Base-by-base conservation (phyloP, 306 rosid genomes). In the Prunus padus region DNA sequence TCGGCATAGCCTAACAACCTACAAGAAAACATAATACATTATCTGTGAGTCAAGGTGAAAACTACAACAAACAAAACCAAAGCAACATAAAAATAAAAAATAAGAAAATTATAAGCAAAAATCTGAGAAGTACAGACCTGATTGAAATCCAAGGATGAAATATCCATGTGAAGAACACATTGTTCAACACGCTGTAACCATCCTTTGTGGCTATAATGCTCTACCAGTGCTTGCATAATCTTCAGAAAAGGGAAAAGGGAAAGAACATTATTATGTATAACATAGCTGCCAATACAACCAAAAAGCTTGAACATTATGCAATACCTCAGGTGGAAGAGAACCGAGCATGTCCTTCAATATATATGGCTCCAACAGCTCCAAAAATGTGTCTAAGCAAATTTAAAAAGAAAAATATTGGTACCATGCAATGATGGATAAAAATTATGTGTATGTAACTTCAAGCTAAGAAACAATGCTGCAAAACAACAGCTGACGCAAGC, bases 121-220 rank as follows among this genome's bases (percentile, higher is more conserved):
- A 65, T 78, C 55, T 54, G 18, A 55, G 50, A 37, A 83, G 79
- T 76, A 80, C 69, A 57, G 65, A 92, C 98, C 98, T 95, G 98
- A 83, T 92, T 92, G 81, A 95, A 95, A 90, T 95, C 97, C 84
- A 95, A 92, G 74, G 98, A 95, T 76, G 97, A 92, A 79, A 95
- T 95, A 83, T 95, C 99, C 97, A 95, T 95, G 88, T 95, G 99
- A 84, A 95, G 99, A 64, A 95, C 99, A 52, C 97, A 92, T 81
- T 95, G 97, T 82, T 95, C 99, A 76, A 95, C 96, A 63, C 96
- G 83, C 82, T 89, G 97, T 76, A 92, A 79, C 99, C 99, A 95
- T 71, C 97, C 97, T 80, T 82, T 95, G 67, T 62, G 70, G 83
- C 99, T 92, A 72, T 92, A 95, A 80, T 95, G 91, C 88, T 95